Evolutionary conservation across 2,329 filamentous ascomycete species (phyloP), one percentile per base, ranked within the genome.

Genomic region (Camillea tinctor): DNA sequence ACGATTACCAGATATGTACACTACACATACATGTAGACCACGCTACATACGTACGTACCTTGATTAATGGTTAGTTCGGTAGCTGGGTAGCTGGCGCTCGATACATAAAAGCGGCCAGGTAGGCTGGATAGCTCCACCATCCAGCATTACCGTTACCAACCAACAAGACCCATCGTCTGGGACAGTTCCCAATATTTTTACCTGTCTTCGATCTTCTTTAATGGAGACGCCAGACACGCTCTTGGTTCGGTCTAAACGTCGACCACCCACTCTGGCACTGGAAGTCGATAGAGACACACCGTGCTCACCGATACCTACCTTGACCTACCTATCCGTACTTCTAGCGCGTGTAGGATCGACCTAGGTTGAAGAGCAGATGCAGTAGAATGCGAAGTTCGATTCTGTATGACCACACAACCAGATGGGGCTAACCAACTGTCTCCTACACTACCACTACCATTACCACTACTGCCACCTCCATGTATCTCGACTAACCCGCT

Each of bases 151-250:
- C 36, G 36, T 44, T 52, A 54, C 51, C 56, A 62, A 65, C 64
- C 64, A 64, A 65, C 60, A 61, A 58, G 54, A 21, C 40, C 55
- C 56, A 54, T 8, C 50, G 58, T 57, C 48, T 62, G 61, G 61
- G 60, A 62, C 60, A 56, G 55, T 56, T 57, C 60, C 55, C 56
- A 60, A 63, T 59, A 61, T 61, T 61, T 61, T 59, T n/a, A n/a
- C 52, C 59, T 55, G 56, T 61, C 61, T 21, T 50, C 8, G 58
- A 44, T 52, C 51, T 53, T 52, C 54, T 40, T 58, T 40, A 15
- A 44, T 44, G 36, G 36, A 44, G 36, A 11, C 36, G 36, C 36
- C 36, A 44, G 36, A 44, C 36, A 44, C 36, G 36, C 11, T 17
- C 17, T 23, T 17, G 19, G 26, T 30, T 30, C 26, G 26, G 26